Base-by-base conservation (phyloP, 2,329 filamentous ascomycete genomes). In the Celoporthe dispersa region DNA sequence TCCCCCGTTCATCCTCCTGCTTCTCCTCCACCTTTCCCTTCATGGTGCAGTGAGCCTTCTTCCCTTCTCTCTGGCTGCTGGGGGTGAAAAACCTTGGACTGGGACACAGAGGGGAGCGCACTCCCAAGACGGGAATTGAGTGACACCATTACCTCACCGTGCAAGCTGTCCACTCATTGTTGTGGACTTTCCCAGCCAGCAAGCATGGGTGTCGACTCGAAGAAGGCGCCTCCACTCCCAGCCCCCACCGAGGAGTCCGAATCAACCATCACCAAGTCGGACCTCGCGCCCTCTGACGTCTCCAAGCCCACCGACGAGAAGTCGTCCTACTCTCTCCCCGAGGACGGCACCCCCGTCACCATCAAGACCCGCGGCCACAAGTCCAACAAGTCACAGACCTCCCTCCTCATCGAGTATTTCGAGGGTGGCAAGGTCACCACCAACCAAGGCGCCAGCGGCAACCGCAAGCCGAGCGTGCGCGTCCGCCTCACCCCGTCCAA, bases 371-470 rank as follows among this genome's bases (percentile, higher is more conserved):
- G 87, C 71, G 86, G 88, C 76, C 86, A 88, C 78, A 83, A 82
- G 73, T 77, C 84, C 72, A 87, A 83, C 77, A 82, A 88, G 75
- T 97, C 93, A 61, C 94, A 97, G 83, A 97, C 94, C 51, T 97
- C 93, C 69, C 86, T 98, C 74, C 85, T 98, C 76, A 98, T 98
- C 77, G 94, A 98, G 82, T 97, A 97, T 81, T 98, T 97, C 77
- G 94, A 97, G 82, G 92, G 90, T 74, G 89, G 91, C 73, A 94
- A 93, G 79, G 71, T 75, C 59, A 77, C 78, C 68, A 81, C 85
- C 69, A 84, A 84, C 73, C 79, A 81, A n/a, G 79, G 81, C 57
- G 83, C 87, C 69, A 85, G 85, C 75, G 84, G 85, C 75, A 87
- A 89, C 75, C 91, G 92, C 75, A 90, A 92, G 75, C 94, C 94